Evolutionary conservation across 202 grass and related monocot species (phyloP).

Genomic region (Zizania palustris): DNA sequence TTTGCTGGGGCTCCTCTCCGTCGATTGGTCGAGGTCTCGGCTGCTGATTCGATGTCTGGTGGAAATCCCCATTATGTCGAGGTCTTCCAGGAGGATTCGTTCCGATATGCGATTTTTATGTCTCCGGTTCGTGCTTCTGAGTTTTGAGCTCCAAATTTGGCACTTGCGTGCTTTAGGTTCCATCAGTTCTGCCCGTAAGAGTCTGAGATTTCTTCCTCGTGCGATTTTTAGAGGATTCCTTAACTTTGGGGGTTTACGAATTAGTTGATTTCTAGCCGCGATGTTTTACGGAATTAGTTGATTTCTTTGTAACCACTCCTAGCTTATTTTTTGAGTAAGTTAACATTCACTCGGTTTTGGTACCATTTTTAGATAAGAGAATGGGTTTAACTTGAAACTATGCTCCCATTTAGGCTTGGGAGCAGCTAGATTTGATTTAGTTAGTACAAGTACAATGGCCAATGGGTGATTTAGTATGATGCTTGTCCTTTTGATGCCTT

Average conservation of each 20-base stretch:
- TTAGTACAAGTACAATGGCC: neutral
- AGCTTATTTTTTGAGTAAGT: neutral
- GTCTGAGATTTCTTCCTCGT: slow-evolving; percentile 15
- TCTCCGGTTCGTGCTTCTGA: slow-evolving; percentile 8
- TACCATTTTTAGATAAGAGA: slow-evolving; percentile 15
- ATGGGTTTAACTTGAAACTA: neutral
- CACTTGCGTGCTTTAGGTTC: neutral
- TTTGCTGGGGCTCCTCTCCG: neutral
- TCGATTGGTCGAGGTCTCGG: slow-evolving; percentile 1
- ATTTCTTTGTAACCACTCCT: neutral
- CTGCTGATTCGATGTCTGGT: slow-evolving; percentile 22
- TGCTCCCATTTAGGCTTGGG: neutral
- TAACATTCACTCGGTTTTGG: neutral
- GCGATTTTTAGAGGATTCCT: slow-evolving; percentile 7
- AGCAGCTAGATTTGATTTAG: slow-evolving; percentile 15
- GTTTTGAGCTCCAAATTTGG: slow-evolving; percentile 7
- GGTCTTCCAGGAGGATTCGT: slow-evolving; percentile 19
- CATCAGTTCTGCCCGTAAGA: neutral
- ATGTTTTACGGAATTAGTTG: no score
- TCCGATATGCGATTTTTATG: slow-evolving; percentile 9
- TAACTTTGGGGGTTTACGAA: no score
- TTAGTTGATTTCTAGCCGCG: neutral
- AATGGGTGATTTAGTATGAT: neutral
- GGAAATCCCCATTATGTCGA: slow-evolving; percentile 18
- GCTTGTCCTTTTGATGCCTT: slow-evolving; percentile 9